Percentiles rank a stretch among this genome's conserved stretches.
Evolutionary conservation across 2,329 filamentous ascomycete species (phyloP).

Genomic region (Didymella keratinophila): DNA sequence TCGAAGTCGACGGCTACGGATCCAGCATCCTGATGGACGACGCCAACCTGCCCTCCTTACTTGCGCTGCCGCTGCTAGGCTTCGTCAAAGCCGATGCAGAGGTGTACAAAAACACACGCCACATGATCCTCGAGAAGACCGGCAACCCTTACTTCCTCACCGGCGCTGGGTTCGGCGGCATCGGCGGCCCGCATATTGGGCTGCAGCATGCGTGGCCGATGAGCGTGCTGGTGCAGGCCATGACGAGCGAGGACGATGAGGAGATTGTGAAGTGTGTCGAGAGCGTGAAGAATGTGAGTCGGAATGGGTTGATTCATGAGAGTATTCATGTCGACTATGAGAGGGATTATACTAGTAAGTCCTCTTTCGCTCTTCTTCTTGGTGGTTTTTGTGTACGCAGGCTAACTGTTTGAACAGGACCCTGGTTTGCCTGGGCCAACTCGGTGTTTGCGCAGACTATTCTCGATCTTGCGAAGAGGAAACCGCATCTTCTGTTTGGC

Average conservation of each 20-base stretch:
- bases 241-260: constrained; percentile 82
- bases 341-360: constrained; percentile 75
- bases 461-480: constrained; percentile 84
- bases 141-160: constrained; percentile 90
- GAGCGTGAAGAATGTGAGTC: constrained; percentile 76
- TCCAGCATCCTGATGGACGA: constrained; percentile 87
- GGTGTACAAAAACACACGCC: constrained; percentile 87
- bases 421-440: constrained; percentile 99
- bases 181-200: constrained; percentile 85
- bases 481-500: constrained; percentile 86
- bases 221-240: constrained; percentile 88
- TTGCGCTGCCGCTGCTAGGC: constrained; percentile 80
- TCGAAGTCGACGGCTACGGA: constrained; percentile 87
- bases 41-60: constrained; percentile 82
- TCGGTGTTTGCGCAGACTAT: constrained; percentile 94
- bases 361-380: neutral
- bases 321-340: constrained; percentile 82
- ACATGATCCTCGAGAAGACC: constrained; percentile 75
- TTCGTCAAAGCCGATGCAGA: constrained; percentile 71
- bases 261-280: constrained; percentile 80
- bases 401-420: constrained; percentile 55
- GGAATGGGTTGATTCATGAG: constrained; percentile 86
- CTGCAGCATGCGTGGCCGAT: constrained; percentile 96
- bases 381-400: neutral
- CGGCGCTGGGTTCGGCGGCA: constrained; percentile 80